Percentiles rank a stretch among this genome's conserved stretches.
Evolutionary conservation across 371 early-diverging fungal genomes (phyloP).

Genomic region (Capillidium heterosporum): DNA sequence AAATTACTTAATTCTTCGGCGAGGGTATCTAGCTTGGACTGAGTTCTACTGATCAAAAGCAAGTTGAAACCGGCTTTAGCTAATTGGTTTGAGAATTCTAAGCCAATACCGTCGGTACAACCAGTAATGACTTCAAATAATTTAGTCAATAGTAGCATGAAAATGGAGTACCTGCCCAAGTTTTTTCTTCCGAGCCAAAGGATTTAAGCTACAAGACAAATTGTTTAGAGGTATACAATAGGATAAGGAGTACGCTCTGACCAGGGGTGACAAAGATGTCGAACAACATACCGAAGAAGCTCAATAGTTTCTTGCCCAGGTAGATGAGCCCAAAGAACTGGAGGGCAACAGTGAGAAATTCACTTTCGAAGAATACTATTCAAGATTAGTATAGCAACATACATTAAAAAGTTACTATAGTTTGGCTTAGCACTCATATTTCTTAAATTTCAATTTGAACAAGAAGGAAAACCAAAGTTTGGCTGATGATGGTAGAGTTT

Average conservation of each 20-base stretch:
- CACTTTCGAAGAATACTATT: not conserved
- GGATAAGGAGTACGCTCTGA: not conserved
- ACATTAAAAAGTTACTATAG: too few relatives aligned
- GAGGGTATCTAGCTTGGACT: constrained; percentile 63
- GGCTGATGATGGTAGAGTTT: too few relatives aligned
- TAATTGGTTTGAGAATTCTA: constrained; percentile 80
- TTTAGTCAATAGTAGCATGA: not conserved
- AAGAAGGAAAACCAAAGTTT: too few relatives aligned
- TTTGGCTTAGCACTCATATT: too few relatives aligned
- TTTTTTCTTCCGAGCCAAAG: constrained; percentile 64
- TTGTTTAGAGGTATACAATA: too few relatives aligned
- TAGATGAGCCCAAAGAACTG: not conserved
- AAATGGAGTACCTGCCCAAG: constrained; percentile 57
- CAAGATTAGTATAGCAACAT: too few relatives aligned
- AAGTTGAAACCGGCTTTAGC: constrained; percentile 75
- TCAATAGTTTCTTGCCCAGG: not conserved
- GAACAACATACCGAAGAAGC: not conserved
- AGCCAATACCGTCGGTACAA: constrained; percentile 95
- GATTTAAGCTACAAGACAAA: constrained; percentile 31
- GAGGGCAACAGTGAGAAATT: not conserved
- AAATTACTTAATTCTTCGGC: constrained; percentile 44
- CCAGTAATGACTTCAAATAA: constrained; percentile 97
- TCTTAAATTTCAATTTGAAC: too few relatives aligned
- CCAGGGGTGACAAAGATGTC: not conserved
- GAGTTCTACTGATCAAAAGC: constrained; percentile 72